Conservation (phyloP, 306 rosid species). For the Aeschynomene evenia region DNA sequence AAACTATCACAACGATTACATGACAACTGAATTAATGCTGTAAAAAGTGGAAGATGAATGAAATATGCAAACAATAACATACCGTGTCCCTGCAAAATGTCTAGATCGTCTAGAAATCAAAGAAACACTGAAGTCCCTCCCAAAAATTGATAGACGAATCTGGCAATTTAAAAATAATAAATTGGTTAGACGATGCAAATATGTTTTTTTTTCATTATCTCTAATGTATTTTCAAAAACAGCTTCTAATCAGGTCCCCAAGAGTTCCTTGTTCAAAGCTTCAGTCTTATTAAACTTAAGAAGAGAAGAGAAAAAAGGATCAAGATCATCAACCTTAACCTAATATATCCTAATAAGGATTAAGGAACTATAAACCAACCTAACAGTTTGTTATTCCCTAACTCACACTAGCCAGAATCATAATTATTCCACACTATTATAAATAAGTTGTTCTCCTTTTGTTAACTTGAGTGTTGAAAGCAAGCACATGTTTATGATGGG, state of each 20-base stretch:
- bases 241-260: neutral
- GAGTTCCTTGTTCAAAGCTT: neutral
- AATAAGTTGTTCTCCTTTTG: neutral
- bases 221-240: neutral
- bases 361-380: neutral
- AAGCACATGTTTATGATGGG: neutral
- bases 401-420: neutral
- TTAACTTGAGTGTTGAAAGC: neutral
- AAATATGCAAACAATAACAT: conserved; percentile 25
- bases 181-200: conserved; percentile 15
- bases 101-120: conserved; percentile 93
- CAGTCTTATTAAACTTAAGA: neutral
- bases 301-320: neutral
- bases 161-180: conserved; percentile 40
- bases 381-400: neutral
- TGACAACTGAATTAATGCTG: conserved; percentile 16
- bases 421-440: neutral
- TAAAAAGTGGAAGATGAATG: conserved; percentile 10
- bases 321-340: neutral
- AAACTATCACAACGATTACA: conserved; percentile 7
- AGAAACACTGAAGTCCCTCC: conserved; percentile 85
- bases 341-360: neutral
- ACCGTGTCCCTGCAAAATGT: conserved; percentile 99
- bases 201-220: neutral
- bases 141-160: conserved; percentile 81